Base-by-base conservation (phyloP, 2,329 filamentous ascomycete species). In the Curvularia eragrostidis region DNA sequence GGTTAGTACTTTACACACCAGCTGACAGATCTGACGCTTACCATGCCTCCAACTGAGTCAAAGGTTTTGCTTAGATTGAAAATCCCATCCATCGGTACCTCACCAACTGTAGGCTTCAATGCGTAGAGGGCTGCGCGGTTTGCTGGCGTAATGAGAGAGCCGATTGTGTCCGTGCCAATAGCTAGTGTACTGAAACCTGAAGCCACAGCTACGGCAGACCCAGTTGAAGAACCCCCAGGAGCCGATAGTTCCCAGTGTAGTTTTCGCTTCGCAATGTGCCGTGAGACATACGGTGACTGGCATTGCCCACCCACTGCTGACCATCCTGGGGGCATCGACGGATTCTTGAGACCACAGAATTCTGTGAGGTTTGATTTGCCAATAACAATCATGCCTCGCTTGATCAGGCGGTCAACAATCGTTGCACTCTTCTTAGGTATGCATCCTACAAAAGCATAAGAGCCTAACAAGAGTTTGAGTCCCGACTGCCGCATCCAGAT, bases 281-380 rank as follows among this genome's bases (percentile, higher is more conserved):
- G 69, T 28, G 70, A 71, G 10, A 79, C 73, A 52, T 77, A 78
- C 3, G 75, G 74, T 19, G 69, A 75, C 52, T 76, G 74, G 28
- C 73, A 77, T 57, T 78, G 75, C 7, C 76, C 76, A 15, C 74
- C 77, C 0, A 76, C 69, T 5, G 77, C 71, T 36, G 76, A 78
- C 76, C 76, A 80, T 3, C 78, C 78, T 1, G 74, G 69, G 5
- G 73, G 72, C 60, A 77, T 77, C 4, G 72, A 70, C 51, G 71
- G 64, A 44, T 74, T 70, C 67, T 78, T 75, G 34, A 74, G 62
- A 1, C 70, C 73, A 48, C 71, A 74, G 57, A 76, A 75, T 57
- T 78, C 71, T 13, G 77, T 79, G 21, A 81, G 60, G 54, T 80
- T 81, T 2, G 74, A 67, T 61, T 80, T 81, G 0, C 75, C 79